A percentile compares a stretch with the other conserved stretches of the same genome.
These are phyloP conservation scores for Bocquillonia castaneifolia DNA, from an alignment of 441 rosid species.

Conservation along the genomic window DNA sequence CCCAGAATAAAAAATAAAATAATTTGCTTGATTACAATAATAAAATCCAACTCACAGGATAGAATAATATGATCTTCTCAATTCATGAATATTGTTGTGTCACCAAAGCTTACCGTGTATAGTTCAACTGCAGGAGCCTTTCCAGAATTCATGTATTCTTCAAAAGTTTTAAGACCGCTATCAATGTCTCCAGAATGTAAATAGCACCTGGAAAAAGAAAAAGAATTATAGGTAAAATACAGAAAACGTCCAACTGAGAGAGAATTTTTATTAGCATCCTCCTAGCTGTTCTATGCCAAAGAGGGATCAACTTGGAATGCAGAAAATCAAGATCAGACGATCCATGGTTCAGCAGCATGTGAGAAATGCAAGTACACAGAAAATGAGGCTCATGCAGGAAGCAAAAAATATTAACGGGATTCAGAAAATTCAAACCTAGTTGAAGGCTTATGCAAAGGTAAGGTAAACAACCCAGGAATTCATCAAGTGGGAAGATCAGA, in stretches of 20 bases:
- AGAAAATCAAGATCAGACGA: neutral
- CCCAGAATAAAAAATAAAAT: neutral
- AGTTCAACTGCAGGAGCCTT: slow-evolving; percentile 48
- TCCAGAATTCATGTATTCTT: slow-evolving; percentile 51
- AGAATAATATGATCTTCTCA: neutral
- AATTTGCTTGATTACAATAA: neutral
- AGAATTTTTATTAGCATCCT: neutral
- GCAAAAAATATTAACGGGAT: neutral
- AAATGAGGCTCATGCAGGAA: neutral
- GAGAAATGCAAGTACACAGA: no score
- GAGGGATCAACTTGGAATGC: neutral
- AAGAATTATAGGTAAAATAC: neutral
- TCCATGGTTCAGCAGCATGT: neutral
- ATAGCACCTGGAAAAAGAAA: slow-evolving; percentile 61
- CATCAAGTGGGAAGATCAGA: neutral
- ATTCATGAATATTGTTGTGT: slow-evolving; percentile 1
- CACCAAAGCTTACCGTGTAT: slow-evolving; percentile 51
- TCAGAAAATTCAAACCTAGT: no score
- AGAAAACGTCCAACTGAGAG: neutral
- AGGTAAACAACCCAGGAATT: neutral
- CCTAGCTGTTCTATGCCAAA: neutral
- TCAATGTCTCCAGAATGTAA: slow-evolving; percentile 61
- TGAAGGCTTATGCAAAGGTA: no score
- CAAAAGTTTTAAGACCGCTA: slow-evolving; percentile 55
- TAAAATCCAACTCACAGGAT: neutral